Conservation (phyloP, 2,329 filamentous ascomycete genomes). For the Cladosporium sp. region DNA sequence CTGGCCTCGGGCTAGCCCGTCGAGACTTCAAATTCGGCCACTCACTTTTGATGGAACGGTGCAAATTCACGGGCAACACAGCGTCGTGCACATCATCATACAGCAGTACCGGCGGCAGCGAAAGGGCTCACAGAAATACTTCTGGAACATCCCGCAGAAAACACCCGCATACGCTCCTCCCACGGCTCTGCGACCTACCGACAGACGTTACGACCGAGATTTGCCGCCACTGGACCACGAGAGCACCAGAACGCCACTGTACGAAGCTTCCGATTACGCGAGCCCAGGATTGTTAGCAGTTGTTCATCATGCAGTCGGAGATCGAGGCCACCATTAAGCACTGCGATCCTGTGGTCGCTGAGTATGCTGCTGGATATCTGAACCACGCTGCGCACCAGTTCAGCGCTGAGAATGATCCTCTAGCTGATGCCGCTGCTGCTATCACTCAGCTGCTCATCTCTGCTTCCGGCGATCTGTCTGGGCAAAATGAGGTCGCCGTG, state of each 20-base stretch:
- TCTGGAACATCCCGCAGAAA: constrained; percentile 18
- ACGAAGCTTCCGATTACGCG: constrained; percentile 16
- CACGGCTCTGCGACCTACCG: not conserved
- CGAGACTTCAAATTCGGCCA: not conserved
- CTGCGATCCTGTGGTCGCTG: constrained; percentile 42
- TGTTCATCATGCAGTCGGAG: constrained; percentile 39
- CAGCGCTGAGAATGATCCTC: constrained; percentile 73
- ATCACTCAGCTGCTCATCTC: constrained; percentile 90
- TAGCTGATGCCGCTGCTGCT: constrained; percentile 79
- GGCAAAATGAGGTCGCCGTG: constrained; percentile 74
- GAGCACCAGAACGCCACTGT: constrained; percentile 13
- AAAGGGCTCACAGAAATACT: constrained; percentile 7
- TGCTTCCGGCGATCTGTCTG: constrained; percentile 80
- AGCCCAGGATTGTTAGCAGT: not conserved
- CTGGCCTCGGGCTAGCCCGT: not conserved
- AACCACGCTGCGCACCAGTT: constrained; percentile 88
- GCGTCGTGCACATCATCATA: constrained; percentile 10
- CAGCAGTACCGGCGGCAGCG: constrained; percentile 2
- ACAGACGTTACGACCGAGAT: constrained; percentile 15
- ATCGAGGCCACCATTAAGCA: constrained; percentile 40
- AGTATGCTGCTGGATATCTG: constrained; percentile 73
- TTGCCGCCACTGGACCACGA: constrained; percentile 6
- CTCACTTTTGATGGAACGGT: not conserved
- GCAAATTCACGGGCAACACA: constrained; percentile 9
- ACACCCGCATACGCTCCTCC: not conserved